A percentile compares a stretch with the other conserved stretches of the same genome.
Evolutionary conservation across 1,139 yeast species (phyloP).

Genomic region (Pichia sp.): DNA sequence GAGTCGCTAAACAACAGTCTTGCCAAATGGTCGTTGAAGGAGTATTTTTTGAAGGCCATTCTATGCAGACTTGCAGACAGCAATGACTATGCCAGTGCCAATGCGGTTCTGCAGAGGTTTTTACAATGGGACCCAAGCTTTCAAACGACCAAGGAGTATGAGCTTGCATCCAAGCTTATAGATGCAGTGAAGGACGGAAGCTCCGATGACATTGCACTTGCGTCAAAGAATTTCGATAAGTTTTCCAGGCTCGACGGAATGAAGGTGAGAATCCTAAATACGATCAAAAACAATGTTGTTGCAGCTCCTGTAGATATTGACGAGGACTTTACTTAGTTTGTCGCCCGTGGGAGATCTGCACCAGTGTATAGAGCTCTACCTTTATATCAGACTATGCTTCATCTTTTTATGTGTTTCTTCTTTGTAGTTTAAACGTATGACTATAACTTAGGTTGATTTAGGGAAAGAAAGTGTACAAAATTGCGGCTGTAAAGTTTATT

Average conservation of each 20-base stretch:
- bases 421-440: background rate
- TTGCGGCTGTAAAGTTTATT: background rate
- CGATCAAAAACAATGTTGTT: slow-evolving; percentile 65
- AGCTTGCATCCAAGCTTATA: slow-evolving; percentile 58
- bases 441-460: background rate
- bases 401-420: slow-evolving; percentile 1
- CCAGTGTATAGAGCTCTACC: background rate
- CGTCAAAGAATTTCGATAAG: slow-evolving; percentile 80
- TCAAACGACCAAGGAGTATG: slow-evolving; percentile 72
- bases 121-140: slow-evolving; percentile 73
- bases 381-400: background rate
- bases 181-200: slow-evolving; percentile 78
- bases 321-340: slow-evolving; percentile 33
- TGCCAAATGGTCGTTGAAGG: slow-evolving; percentile 89
- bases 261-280: slow-evolving; percentile 81
- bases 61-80: slow-evolving; percentile 77
- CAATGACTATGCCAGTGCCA: slow-evolving; percentile 83
- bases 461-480: background rate
- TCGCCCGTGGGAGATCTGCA: background rate
- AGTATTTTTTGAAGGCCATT: slow-evolving; percentile 79
- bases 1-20: slow-evolving; percentile 70
- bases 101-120: slow-evolving; percentile 62
- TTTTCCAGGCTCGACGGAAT: slow-evolving; percentile 86
- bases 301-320: slow-evolving; percentile 35
- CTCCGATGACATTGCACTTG: slow-evolving; percentile 66